Evolutionary conservation across 1,284 basidiomycete species (phyloP).

Genomic region (Cystobasidium slooffiae): DNA sequence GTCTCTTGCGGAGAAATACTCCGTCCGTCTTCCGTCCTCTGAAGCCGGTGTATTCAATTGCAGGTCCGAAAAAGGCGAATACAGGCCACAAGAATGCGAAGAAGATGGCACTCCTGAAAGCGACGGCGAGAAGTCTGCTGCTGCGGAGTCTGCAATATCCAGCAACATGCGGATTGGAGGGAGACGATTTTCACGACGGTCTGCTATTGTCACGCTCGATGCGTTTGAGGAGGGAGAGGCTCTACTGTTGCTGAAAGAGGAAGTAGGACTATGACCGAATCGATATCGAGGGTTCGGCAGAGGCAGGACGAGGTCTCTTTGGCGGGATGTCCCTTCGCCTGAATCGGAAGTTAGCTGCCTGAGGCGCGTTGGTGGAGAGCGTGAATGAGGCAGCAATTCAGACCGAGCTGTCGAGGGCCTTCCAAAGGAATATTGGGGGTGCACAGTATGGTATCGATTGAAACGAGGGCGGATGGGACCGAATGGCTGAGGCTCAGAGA

Average conservation of each 20-base stretch:
- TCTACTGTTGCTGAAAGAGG: background rate
- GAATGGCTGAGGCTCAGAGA: background rate
- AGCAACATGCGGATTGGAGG: slow-evolving; percentile 38
- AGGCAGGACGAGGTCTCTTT: slow-evolving; percentile 8
- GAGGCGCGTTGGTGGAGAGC: background rate
- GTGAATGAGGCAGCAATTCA: background rate
- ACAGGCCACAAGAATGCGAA: slow-evolving; percentile 10
- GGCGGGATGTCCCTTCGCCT: background rate
- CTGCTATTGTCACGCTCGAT: slow-evolving; percentile 20
- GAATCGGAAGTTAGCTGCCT: background rate
- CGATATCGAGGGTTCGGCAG: slow-evolving; percentile 9
- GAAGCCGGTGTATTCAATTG: slow-evolving; percentile 17
- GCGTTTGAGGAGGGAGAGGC: background rate
- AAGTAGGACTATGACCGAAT: slow-evolving; percentile 1
- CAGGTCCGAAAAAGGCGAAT: slow-evolving; percentile 33
- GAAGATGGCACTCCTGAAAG: background rate
- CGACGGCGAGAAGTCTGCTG: slow-evolving; percentile 9
- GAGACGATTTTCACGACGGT: slow-evolving; percentile 29
- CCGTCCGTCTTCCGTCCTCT: slow-evolving; percentile 10
- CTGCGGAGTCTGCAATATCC: slow-evolving; percentile 36
- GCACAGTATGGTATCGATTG: slow-evolving; percentile 1
- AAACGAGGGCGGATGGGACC: slow-evolving; percentile 27
- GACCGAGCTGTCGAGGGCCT: slow-evolving; percentile 3
- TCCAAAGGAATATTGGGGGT: slow-evolving; percentile 5
- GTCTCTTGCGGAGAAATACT: slow-evolving; percentile 8